phyloP scores from a whole-genome alignment of 345 rosid genomes.

The Eucalyptus camaldulensis region DNA sequence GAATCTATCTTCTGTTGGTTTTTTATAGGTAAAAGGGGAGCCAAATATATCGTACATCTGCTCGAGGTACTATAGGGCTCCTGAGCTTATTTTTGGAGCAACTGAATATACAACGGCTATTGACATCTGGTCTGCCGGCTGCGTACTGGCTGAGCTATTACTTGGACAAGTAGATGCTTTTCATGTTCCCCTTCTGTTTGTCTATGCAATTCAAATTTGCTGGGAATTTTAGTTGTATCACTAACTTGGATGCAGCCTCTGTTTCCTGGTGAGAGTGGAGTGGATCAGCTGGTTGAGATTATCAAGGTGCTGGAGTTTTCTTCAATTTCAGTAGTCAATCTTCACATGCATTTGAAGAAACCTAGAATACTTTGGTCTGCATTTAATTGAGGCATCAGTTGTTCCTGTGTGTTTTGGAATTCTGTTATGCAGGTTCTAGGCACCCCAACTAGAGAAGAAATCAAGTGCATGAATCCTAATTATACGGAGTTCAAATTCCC shows the following conservation, averaged over 20 bases:
- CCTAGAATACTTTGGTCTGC: neutral
- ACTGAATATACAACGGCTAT: slow-evolving; percentile 11
- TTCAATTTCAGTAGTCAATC: neutral
- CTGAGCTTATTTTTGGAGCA: slow-evolving; percentile 16
- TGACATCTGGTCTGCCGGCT: slow-evolving; percentile 18
- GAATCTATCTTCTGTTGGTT: neutral
- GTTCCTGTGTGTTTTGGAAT: neutral
- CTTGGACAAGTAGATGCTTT: neutral
- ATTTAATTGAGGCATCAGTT: neutral
- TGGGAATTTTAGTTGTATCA: neutral
- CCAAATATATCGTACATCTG: slow-evolving; percentile 14
- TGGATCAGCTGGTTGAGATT: slow-evolving; percentile 11
- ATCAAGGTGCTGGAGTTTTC: slow-evolving; percentile 1
- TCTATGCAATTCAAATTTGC: neutral
- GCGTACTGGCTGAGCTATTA: slow-evolving; percentile 7
- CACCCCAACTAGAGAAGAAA: slow-evolving; percentile 13
- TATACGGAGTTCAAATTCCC: slow-evolving; percentile 11
- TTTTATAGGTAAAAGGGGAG: slow-evolving; percentile 11
- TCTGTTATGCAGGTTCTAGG: slow-evolving; percentile 3
- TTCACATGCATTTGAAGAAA: neutral
- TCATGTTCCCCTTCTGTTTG: neutral
- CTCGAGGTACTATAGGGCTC: slow-evolving; percentile 11
- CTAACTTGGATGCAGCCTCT: neutral
- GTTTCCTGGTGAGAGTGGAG: slow-evolving; percentile 13
- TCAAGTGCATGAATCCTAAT: slow-evolving; percentile 15